Conservation (phyloP, 75 land plant genomes). For the Chamaecyparis obtusa region DNA sequence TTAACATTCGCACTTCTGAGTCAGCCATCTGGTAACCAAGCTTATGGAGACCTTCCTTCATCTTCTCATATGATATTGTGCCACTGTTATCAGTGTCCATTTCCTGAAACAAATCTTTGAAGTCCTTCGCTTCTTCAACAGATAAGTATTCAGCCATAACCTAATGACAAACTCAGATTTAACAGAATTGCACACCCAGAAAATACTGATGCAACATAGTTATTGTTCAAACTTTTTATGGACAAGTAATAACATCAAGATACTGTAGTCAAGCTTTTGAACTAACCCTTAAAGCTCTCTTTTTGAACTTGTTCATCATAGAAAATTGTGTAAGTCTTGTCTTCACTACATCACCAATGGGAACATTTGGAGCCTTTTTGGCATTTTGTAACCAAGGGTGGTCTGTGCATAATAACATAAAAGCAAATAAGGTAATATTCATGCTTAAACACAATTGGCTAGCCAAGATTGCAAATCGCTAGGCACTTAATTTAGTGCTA, state of each 20-base stretch:
- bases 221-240: background rate
- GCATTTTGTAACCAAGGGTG: conserved; percentile 63
- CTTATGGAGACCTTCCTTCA: conserved; percentile 51
- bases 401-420: conserved; percentile 26
- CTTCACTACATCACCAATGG: conserved; percentile 67
- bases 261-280: background rate
- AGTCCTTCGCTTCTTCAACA: conserved; percentile 49
- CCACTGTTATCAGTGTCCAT: conserved; percentile 56
- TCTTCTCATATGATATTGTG: conserved; percentile 32
- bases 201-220: background rate
- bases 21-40: conserved; percentile 50
- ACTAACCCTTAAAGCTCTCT: conserved; percentile 50
- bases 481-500: background rate
- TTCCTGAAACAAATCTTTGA: conserved; percentile 44
- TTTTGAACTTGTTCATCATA: conserved; percentile 57
- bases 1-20: conserved; percentile 45
- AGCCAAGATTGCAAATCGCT: background rate
- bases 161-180: conserved; percentile 15
- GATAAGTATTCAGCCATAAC: conserved; percentile 61
- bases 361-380: conserved; percentile 62
- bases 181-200: background rate
- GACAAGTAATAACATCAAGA: background rate
- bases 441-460: background rate
- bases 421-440: background rate
- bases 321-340: conserved; percentile 58